Conservation (phyloP, 1,139 yeast genomes). For the Lodderomyces theae region DNA sequence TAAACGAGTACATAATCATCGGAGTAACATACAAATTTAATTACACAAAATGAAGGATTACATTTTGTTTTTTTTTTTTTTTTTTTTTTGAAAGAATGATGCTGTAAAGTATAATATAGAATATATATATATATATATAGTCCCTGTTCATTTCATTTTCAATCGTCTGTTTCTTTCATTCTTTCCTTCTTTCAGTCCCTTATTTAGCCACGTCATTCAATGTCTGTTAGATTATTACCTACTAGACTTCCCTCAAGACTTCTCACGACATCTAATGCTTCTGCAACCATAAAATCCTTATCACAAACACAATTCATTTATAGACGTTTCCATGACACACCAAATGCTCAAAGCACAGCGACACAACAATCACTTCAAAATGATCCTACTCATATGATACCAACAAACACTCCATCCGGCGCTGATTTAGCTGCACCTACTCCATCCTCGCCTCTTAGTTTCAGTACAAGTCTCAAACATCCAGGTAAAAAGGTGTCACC, state of each 20-base stretch:
- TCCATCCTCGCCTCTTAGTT: not conserved
- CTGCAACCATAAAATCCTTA: not conserved
- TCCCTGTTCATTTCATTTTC: no score
- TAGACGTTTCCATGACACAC: slow-evolving; percentile 20
- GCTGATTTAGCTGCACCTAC: not conserved
- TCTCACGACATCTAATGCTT: not conserved
- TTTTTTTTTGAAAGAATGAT: no score
- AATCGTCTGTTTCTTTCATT: not conserved
- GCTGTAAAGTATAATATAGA: no score
- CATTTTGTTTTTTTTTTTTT: no score
- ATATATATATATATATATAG: no score
- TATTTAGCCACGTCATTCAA: not conserved
- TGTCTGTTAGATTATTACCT: slow-evolving; percentile 3
- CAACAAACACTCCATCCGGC: not conserved
- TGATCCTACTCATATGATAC: slow-evolving; percentile 4
- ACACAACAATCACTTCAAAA: slow-evolving; percentile 8
- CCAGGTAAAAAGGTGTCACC: slow-evolving; percentile 1
- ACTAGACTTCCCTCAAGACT: not conserved
- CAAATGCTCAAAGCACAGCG: slow-evolving; percentile 17
- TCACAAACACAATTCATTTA: not conserved
- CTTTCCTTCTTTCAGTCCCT: not conserved
- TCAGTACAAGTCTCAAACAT: not conserved
- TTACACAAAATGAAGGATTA: no score
- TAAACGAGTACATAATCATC: not conserved
- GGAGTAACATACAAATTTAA: not conserved